phyloP scores from a whole-genome alignment of 805 yeast genomes.

The Komagataella mondaviorum region DNA sequence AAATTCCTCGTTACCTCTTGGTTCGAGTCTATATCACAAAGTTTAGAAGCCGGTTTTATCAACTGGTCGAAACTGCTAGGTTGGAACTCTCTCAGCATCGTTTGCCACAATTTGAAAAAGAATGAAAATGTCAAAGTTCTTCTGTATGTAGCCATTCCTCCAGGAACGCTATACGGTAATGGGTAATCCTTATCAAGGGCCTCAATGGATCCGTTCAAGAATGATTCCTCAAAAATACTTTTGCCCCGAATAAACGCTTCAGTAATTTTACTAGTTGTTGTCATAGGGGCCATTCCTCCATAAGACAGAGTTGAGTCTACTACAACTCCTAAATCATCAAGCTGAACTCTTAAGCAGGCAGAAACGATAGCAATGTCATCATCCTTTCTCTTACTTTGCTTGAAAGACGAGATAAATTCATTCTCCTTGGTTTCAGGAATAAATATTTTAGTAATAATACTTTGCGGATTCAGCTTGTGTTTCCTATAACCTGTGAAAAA shows the following conservation, averaged over 20 bases:
- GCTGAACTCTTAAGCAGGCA: constrained; percentile 20
- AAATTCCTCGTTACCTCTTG: constrained; percentile 22
- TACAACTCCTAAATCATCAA: constrained; percentile 11
- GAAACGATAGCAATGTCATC: constrained; percentile 38
- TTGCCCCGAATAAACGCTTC: constrained; percentile 11
- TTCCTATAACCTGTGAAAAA: constrained; percentile 30
- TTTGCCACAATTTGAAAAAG: constrained; percentile 28
- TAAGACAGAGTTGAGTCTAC: constrained; percentile 21
- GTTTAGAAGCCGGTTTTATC: constrained; percentile 3
- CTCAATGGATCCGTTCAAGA: constrained; percentile 18
- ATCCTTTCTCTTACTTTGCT: constrained; percentile 34
- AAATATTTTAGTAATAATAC: constrained; percentile 21
- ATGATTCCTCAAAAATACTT: constrained; percentile 10
- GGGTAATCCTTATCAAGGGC: constrained; percentile 19
- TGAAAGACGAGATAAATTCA: constrained; percentile 25
- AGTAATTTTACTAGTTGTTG: constrained; percentile 23
- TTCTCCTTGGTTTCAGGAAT: constrained; percentile 23
- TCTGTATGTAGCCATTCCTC: constrained; percentile 34
- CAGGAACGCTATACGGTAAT: constrained; percentile 29
- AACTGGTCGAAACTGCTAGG: constrained; percentile 1
- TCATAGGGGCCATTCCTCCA: constrained; percentile 37
- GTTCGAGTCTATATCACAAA: constrained; percentile 17
- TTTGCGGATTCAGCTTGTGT: constrained; percentile 22
- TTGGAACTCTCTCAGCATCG: constrained; percentile 9
- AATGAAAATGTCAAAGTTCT: constrained; percentile 29